Conservation (phyloP, 139 green algal genomes). For the Chlamydomonas sp. region DNA sequence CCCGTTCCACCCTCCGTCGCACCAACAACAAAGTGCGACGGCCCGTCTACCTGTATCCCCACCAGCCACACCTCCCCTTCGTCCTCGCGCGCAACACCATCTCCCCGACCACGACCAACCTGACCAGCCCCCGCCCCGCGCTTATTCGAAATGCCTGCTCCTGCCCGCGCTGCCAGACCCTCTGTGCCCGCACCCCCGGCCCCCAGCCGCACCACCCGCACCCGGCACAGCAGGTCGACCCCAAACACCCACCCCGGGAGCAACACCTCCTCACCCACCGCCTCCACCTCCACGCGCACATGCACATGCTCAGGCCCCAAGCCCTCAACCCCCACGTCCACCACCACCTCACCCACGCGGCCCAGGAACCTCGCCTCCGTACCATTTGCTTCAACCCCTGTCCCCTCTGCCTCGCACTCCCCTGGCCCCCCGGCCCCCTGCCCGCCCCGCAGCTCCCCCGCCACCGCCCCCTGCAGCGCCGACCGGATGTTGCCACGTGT, state of each 20-base stretch:
- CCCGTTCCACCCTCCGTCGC: not conserved
- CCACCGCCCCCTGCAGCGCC: not conserved
- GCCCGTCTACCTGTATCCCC: conserved; percentile 24
- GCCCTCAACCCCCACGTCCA: too few relatives aligned
- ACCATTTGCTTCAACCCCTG: not conserved
- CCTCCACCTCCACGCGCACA: not conserved
- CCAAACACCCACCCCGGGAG: conserved; percentile 9
- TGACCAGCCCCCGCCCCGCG: too few relatives aligned
- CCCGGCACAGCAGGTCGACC: not conserved
- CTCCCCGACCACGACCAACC: too few relatives aligned
- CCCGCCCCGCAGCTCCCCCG: not conserved
- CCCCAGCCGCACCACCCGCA: too few relatives aligned
- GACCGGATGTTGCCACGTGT: not conserved
- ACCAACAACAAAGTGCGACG: conserved; percentile 9
- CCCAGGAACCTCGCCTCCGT: not conserved
- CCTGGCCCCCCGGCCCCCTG: not conserved
- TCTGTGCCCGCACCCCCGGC: too few relatives aligned
- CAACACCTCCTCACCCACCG: conserved; percentile 15
- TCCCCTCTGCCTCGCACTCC: too few relatives aligned
- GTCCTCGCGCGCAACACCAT: not conserved
- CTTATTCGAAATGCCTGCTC: too few relatives aligned
- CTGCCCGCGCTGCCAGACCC: too few relatives aligned
- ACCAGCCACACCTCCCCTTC: conserved; percentile 15
- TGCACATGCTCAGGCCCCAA: too few relatives aligned
- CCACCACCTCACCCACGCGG: too few relatives aligned